A percentile compares a stretch with the other conserved stretches of the same genome.
These are phyloP conservation scores for Macrolepiota albuminosa DNA, from an alignment of 768 basidiomycete genomes.

Conservation along the genomic window DNA sequence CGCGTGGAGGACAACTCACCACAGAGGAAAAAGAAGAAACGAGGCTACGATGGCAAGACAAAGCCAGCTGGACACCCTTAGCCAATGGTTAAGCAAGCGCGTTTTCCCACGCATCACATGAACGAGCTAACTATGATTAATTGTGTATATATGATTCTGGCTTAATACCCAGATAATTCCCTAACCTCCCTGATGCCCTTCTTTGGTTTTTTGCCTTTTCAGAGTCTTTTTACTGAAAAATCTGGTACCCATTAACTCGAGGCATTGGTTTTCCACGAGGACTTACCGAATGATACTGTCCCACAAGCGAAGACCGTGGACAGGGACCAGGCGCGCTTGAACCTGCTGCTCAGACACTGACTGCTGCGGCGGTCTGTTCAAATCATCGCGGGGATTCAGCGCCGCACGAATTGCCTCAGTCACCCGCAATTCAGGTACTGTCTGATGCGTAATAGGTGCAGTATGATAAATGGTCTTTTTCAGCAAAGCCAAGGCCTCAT, in stretches of 20 bases:
- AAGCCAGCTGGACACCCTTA: slow-evolving; percentile 36
- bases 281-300: slow-evolving; percentile 34
- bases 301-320: slow-evolving; percentile 57
- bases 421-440: slow-evolving; percentile 42
- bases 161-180: background rate
- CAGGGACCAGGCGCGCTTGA: slow-evolving; percentile 27
- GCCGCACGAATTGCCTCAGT: slow-evolving; percentile 33
- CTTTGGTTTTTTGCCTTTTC: background rate
- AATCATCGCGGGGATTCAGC: background rate
- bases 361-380: slow-evolving; percentile 38
- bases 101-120: slow-evolving; percentile 38
- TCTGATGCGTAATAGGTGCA: slow-evolving; percentile 47
- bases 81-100: slow-evolving; percentile 34
- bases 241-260: slow-evolving; percentile 20
- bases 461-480: slow-evolving; percentile 54
- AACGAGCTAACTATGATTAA: background rate
- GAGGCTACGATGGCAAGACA: slow-evolving; percentile 41
- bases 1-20: slow-evolving; percentile 26
- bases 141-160: background rate
- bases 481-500: slow-evolving; percentile 48
- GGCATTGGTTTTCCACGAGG: background rate
- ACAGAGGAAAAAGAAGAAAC: slow-evolving; percentile 13
- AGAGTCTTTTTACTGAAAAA: background rate
- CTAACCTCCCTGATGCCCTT: no score
- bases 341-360: slow-evolving; percentile 28